Base-by-base conservation (phyloP, 108 stramenopile species). In the Fragilaria crotonensis region DNA sequence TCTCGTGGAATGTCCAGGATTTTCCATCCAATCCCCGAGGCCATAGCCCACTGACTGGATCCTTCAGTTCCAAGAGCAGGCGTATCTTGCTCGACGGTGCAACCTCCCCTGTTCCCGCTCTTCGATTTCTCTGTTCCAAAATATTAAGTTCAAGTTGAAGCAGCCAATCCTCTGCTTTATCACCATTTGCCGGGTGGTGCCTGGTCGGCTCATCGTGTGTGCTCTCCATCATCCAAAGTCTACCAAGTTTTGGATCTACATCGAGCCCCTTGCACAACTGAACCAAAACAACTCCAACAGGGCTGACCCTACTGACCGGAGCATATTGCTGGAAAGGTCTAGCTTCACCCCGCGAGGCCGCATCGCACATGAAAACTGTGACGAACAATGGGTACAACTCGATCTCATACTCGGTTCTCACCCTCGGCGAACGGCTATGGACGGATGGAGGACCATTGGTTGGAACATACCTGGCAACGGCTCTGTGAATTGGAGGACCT, bases 301-400 rank as follows among this genome's bases (percentile, higher is more conserved):
- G 84, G 47, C 67, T 75, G 28, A 84, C 81, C 30, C 86, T 71
- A 45, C 86, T 87, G 1, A 94, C 68, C 21, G 87, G 86, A 45
- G 79, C 80, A 49, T 64, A 67, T 50, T 94, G 88, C 58, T 89
- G 88, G 66, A 90, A 94, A 3, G 88, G 88, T 25, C 88, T 73
- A 23, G 88, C 84, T 59, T 87, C 86, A 22, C 87, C 91, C 50
- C 80, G 62, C 1, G 85, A 83, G 14, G 76, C 41, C 5, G 78
- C 66, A 55, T 90, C 92, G 59, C 86, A 88, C 31, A 94, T 58
- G 52, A 84, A 85, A 25, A 94, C 79, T n/a, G 86, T 82, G 4
- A 81, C 83, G 54, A 82, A 89, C 33, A 88, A 72, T 3, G 92
- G 92, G 60, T 90, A 84, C 23, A 94, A 64, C 57, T 94, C 92